Conservation (phyloP, 2,329 filamentous ascomycete species). For the Trichoderma afroharzianum region DNA sequence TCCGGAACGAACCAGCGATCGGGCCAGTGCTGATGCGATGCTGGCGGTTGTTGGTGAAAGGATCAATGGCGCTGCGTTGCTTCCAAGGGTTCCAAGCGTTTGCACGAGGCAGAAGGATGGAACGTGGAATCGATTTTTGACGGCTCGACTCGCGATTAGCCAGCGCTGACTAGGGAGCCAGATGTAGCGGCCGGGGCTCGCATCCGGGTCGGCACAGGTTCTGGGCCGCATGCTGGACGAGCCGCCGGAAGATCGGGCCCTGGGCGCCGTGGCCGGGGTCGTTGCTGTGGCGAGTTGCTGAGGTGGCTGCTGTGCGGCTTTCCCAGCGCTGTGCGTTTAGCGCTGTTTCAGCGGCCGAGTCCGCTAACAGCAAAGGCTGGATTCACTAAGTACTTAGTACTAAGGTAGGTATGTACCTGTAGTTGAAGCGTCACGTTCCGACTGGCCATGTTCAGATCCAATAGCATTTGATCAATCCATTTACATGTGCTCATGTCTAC, state of each 20-base stretch:
- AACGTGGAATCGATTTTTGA: neutral
- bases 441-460: neutral
- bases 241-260: constrained; percentile 10
- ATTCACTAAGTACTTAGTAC: no score
- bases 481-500: neutral
- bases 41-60: neutral
- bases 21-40: neutral
- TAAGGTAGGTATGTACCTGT: no score
- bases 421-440: neutral
- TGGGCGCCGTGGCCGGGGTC: neutral
- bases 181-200: neutral
- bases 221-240: neutral
- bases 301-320: neutral
- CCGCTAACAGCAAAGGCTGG: neutral
- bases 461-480: neutral
- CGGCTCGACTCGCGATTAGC: neutral
- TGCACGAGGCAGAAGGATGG: neutral
- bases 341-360: neutral
- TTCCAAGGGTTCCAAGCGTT: neutral
- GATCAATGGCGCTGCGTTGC: neutral
- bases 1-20: neutral
- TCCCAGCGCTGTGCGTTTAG: neutral
- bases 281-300: neutral
- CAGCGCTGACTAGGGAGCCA: neutral
- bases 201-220: neutral